Base-by-base conservation (phyloP, 805 yeast genomes). In the Myxozyma kluyveri region DNA sequence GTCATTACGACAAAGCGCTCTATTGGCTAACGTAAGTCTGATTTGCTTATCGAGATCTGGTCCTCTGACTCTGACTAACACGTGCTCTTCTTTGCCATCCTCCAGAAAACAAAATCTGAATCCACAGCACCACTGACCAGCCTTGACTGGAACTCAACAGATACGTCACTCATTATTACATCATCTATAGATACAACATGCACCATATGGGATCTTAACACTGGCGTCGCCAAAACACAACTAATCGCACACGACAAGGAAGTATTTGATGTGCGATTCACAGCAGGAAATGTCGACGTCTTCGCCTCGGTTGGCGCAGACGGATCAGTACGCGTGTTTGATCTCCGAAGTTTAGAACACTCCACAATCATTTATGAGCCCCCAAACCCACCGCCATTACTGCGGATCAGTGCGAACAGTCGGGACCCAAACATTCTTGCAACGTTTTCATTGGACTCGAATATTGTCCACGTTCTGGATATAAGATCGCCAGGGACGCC, bases 101-200 rank as follows among this genome's bases (percentile, higher is more conserved):
- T 9, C 4, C n/a, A 53, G 57, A 54, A 72, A 41, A 69, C 73
- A 21, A 70, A 71, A 40, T 57, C 75, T 45, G 71, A 66, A 27
- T 75, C 73, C 59, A 72, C 83, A 45, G 95, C 99, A 1, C 99
- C 99, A 3, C 77, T 93, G 47, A 90, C 98, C 0, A 83, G 95
- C 1, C 88, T 93, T 62, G 96, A 93, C 69, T 93, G 99, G 97
- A 88, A 86, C 71, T 70, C 75, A 33, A 73, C 75, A 1, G 90
- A 87, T 61, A 79, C 87, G 2, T 79, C 80, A 44, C 68, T 82
- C 36, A 77, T 89, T 19, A 84, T 93, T 33, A 88, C 97, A 1
- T 80, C 91, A 56, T 83, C 93, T 19, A 87, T 91, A 9, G 99
- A 93, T 69, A 93, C 99, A 0, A 93, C 99, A 0, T 93, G 99